phyloP scores from a whole-genome alignment of 139 green algal genomes.

The Coelastrella sp. region DNA sequence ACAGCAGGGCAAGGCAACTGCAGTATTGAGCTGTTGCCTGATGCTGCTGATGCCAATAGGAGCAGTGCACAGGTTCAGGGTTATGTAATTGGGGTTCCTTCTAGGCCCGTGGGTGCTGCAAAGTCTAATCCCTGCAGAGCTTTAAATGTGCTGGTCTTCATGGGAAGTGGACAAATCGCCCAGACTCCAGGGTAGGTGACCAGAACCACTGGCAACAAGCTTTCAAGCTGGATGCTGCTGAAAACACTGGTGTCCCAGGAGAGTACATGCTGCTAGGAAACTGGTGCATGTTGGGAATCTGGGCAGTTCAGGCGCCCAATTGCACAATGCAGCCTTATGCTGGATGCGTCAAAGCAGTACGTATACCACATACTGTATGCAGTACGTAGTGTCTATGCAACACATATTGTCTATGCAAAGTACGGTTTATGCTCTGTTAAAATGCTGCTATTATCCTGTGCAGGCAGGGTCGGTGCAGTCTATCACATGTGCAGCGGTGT shows the following conservation, averaged over 20 bases:
- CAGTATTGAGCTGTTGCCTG: not conserved
- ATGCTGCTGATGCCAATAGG: not conserved
- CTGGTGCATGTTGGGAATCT: not conserved
- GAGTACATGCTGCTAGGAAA: not conserved
- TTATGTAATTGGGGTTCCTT: not conserved
- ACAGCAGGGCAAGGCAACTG: conserved; percentile 3
- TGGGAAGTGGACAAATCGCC: not conserved
- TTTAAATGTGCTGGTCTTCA: not conserved
- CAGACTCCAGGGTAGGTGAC: not conserved
- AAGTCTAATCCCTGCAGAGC: conserved; percentile 13
- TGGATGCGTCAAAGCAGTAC: not conserved
- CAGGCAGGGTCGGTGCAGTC: not conserved
- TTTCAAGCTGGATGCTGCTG: not conserved
- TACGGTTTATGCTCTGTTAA: not conserved
- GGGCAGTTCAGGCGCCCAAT: not conserved
- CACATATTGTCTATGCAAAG: too few relatives aligned
- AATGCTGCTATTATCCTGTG: not conserved
- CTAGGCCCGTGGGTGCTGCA: not conserved
- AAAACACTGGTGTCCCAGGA: too few relatives aligned
- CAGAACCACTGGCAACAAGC: not conserved
- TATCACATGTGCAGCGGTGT: conserved; percentile 21
- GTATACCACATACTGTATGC: not conserved
- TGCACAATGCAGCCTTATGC: not conserved
- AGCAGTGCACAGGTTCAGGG: not conserved
- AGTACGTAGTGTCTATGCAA: too few relatives aligned